Evolutionary conservation across 805 yeast species (phyloP), one percentile per base, ranked within the genome.

Genomic region (Cyberlindnera bimundalis): DNA sequence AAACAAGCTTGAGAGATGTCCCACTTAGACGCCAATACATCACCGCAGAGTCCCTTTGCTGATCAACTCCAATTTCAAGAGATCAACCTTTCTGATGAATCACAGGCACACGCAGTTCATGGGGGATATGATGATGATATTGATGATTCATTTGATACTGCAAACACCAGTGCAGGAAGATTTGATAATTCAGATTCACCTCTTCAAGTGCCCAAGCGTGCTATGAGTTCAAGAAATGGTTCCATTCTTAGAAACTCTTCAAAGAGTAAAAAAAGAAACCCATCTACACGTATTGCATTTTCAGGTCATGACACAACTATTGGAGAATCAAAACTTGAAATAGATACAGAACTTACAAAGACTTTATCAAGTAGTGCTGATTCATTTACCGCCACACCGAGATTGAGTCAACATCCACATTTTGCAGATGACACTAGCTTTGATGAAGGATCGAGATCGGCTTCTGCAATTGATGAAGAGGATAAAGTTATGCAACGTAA

Each of bases 401-500:
- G 43, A 11, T 16, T 51, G n/a, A 39, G 43, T 3, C 55, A 50
- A 4, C 46, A 44, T 24, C 52, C 57, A 3, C 51, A 49, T 13
- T 60, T 58, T 41, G 60, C 47, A 18, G 53, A 48, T 31, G 39
- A 40, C 27, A 51, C 47, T 9, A 50, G 51, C 17, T 34, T 40
- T 4, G 21, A n/a, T 6, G 30, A 27, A 8, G 31, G 26, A 26
- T 18, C 37, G 5, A 33, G 37, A 27, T 31, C 33, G 11, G 29
- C 24, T 6, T 27, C 36, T 4, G 29, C 25, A 4, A 14, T 35
- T 11, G 26, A 32, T 5, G 36, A 35, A 4, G 52, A 45, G 4
- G 47, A 45, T 23, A 41, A 43, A 28, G 26, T 37, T 7, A 33
- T 52, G 4, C 50, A 52, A 18, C 53, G 78, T 31, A 61, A 67